Evolutionary conservation across 2,329 filamentous ascomycete genomes (phyloP).

Genomic region (Apiospora arundinis): DNA sequence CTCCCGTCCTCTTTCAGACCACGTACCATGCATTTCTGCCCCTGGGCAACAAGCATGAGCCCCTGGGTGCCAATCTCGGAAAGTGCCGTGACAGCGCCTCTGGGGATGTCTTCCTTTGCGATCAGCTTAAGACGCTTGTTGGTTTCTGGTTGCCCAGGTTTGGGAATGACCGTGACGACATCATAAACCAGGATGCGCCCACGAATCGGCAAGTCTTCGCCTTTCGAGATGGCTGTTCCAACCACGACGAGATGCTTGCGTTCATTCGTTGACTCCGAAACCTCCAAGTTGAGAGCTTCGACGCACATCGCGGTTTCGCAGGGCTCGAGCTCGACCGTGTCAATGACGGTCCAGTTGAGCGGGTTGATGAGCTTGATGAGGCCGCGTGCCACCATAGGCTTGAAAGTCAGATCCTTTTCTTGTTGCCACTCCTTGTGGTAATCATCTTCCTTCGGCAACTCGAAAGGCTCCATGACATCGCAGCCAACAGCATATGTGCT

Average conservation of each 20-base stretch:
- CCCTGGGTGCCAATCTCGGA: constrained; percentile 86
- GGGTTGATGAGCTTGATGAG: constrained; percentile 81
- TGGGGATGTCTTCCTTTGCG: constrained; percentile 87
- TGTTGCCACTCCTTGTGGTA: constrained; percentile 81
- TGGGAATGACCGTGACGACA: constrained; percentile 88
- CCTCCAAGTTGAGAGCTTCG: constrained; percentile 82
- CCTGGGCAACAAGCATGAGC: constrained; percentile 88
- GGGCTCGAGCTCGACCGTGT: constrained; percentile 74
- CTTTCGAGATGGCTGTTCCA: constrained; percentile 84
- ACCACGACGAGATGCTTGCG: constrained; percentile 82
- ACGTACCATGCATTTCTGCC: constrained; percentile 96
- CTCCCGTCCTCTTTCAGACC: constrained; percentile 95
- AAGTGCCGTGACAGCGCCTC: constrained; percentile 87
- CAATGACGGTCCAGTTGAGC: constrained; percentile 77
- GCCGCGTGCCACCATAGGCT: constrained; percentile 74
- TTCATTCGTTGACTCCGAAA: constrained; percentile 90
- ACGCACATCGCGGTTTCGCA: constrained; percentile 83
- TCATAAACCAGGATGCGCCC: constrained; percentile 91
- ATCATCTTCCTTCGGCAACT: constrained; percentile 85
- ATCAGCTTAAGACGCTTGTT: constrained; percentile 85
- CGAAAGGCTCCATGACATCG: constrained; percentile 72
- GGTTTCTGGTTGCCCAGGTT: constrained; percentile 84
- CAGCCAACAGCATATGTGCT: constrained; percentile 80
- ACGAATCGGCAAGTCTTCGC: constrained; percentile 87
- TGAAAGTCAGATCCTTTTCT: constrained; percentile 68